These are phyloP conservation scores for Coprinellus micaceus DNA, from an alignment of 768 basidiomycete genomes.

Conservation along the genomic window DNA sequence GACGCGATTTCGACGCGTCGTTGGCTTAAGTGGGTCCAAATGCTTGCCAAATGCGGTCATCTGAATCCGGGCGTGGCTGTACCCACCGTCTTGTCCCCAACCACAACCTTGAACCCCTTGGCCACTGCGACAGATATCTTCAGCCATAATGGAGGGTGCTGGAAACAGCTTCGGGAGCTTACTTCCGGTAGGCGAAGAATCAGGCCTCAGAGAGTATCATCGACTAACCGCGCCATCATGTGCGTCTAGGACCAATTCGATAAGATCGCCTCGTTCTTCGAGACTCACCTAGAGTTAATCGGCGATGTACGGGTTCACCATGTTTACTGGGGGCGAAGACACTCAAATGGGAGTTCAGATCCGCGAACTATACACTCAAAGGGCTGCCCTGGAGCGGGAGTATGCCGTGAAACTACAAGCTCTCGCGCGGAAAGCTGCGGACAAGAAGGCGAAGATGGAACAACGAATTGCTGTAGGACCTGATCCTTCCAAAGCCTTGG, in stretches of 20 bases:
- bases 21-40: too few relatives aligned
- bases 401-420: conserved; percentile 70
- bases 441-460: conserved; percentile 65
- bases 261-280: conserved; percentile 51
- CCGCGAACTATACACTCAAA: conserved; percentile 67
- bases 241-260: conserved; percentile 67
- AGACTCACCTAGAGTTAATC: conserved; percentile 62
- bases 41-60: too few relatives aligned
- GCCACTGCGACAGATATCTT: too few relatives aligned
- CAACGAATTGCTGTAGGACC: conserved; percentile 56
- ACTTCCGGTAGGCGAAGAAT: background rate
- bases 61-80: too few relatives aligned
- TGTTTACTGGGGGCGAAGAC: background rate
- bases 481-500: conserved; percentile 62
- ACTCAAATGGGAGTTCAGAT: conserved; percentile 40
- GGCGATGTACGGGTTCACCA: conserved; percentile 49
- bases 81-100: too few relatives aligned
- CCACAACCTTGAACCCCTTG: too few relatives aligned
- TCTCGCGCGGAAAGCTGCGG: conserved; percentile 61
- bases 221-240: background rate
- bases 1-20: too few relatives aligned
- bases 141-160: too few relatives aligned
- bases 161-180: background rate
- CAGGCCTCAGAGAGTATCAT: background rate
- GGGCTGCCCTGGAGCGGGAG: conserved; percentile 69